Evolutionary conservation across 108 stramenopile genomes (phyloP).

Genomic region (Nitzschia sp.): DNA sequence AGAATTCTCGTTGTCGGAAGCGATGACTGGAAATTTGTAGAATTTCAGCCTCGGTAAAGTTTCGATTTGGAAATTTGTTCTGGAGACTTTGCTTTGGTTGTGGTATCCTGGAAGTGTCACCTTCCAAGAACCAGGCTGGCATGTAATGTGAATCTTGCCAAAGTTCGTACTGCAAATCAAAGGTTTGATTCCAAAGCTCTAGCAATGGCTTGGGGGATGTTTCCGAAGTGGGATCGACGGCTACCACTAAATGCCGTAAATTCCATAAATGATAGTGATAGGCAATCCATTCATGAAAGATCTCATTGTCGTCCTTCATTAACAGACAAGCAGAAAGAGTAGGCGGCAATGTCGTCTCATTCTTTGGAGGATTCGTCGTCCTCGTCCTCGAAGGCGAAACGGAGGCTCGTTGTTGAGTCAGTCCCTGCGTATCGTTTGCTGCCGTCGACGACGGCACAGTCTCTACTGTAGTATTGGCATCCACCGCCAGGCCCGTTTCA

Average conservation of each 20-base stretch:
- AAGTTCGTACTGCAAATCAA: not conserved
- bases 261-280: constrained; percentile 74
- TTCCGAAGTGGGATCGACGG: constrained; percentile 58
- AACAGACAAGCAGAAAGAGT: constrained; percentile 52
- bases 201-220: constrained; percentile 37
- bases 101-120: constrained; percentile 17
- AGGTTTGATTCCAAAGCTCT: constrained; percentile 29
- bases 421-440: too few species aligned
- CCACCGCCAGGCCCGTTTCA: too few species aligned
- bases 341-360: not conserved
- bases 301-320: constrained; percentile 46
- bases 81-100: constrained; percentile 5
- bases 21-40: constrained; percentile 33
- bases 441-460: too few species aligned
- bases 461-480: too few species aligned
- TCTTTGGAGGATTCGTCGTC: too few species aligned
- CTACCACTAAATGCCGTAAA: constrained; percentile 57
- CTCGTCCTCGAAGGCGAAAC: too few species aligned
- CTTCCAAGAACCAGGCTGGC: constrained; percentile 22
- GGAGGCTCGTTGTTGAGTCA: too few species aligned
- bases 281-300: constrained; percentile 58
- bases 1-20: constrained; percentile 35
- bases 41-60: constrained; percentile 5
- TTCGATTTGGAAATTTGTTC: constrained; percentile 15
- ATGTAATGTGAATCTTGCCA: constrained; percentile 40